Evolutionary conservation across 73 alveolate species (phyloP).

Genomic region (Symbiodinium pilosum): DNA sequence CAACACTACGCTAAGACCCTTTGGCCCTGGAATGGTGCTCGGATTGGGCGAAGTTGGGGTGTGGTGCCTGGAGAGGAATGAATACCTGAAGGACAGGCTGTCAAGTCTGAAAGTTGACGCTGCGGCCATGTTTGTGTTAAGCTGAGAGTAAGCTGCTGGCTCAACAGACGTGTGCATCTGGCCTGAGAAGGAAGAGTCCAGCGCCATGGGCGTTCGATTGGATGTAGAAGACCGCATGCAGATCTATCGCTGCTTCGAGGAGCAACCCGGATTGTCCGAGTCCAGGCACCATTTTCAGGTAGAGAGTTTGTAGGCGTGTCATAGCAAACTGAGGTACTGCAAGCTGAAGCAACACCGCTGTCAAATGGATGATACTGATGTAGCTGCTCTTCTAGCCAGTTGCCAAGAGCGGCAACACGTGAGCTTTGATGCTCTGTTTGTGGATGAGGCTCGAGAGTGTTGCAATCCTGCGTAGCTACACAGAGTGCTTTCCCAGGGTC

Average conservation of each 20-base stretch:
- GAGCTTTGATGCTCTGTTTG: not conserved
- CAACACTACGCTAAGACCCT: constrained; percentile 3
- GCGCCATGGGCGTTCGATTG: not conserved
- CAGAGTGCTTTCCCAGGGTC: too few species aligned
- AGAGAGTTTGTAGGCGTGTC: not conserved
- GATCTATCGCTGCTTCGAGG: not conserved
- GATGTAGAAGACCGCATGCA: not conserved
- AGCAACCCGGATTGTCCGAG: not conserved
- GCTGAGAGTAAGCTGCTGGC: not conserved
- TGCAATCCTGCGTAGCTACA: too few species aligned
- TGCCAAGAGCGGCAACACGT: not conserved
- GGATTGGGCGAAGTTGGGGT: constrained; percentile 13
- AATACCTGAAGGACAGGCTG: not conserved
- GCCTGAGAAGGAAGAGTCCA: not conserved
- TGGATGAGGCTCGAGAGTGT: constrained; percentile 32
- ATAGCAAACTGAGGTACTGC: not conserved
- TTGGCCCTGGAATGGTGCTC: not conserved
- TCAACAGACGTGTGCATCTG: not conserved
- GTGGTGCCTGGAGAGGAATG: not conserved
- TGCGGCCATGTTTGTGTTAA: not conserved
- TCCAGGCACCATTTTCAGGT: not conserved
- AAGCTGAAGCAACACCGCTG: not conserved
- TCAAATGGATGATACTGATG: not conserved
- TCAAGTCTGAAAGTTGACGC: too few species aligned
- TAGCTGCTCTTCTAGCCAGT: not conserved